Evolutionary conservation across 495 filamentous ascomycete genomes (phyloP).

Genomic region (Bacidia gigantensis): DNA sequence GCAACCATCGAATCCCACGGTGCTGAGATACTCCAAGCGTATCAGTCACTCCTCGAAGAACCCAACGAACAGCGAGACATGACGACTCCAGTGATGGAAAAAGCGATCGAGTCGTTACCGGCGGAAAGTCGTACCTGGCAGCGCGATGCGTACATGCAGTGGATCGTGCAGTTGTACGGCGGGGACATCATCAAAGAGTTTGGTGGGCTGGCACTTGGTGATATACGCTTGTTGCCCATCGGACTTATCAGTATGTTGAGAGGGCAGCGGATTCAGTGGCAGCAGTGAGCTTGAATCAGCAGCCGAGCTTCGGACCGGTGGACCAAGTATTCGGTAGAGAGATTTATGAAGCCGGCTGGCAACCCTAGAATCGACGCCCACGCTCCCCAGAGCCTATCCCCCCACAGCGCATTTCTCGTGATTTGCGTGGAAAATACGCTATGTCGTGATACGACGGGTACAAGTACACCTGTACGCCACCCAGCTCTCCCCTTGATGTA

Average conservation of each 20-base stretch:
- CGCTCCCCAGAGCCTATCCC: too few relatives aligned
- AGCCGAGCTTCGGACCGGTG: too few relatives aligned
- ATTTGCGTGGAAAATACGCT: too few relatives aligned
- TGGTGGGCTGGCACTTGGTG: conserved; percentile 39
- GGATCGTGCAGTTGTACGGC: conserved; percentile 38
- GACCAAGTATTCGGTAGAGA: too few relatives aligned
- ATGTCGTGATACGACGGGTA: too few relatives aligned
- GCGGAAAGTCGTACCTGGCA: not conserved
- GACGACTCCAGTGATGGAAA: conserved; percentile 3
- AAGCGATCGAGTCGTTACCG: not conserved
- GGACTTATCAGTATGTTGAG: conserved; percentile 40
- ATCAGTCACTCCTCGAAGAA: conserved; percentile 15
- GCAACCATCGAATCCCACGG: conserved; percentile 29
- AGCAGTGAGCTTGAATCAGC: conserved; percentile 15
- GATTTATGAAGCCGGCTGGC: too few relatives aligned
- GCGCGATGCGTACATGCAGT: conserved; percentile 29
- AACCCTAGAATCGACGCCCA: too few relatives aligned
- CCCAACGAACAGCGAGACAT: conserved; percentile 15
- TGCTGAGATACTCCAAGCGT: conserved; percentile 15
- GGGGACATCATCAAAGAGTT: conserved; percentile 34
- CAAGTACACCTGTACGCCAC: too few relatives aligned
- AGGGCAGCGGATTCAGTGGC: conserved; percentile 41
- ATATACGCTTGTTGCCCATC: conserved; percentile 39
- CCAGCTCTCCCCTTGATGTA: too few relatives aligned
- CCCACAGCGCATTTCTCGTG: too few relatives aligned